Base-by-base conservation (phyloP, 352 stramenopile species). In the Phytopythium chamaehyphon region DNA sequence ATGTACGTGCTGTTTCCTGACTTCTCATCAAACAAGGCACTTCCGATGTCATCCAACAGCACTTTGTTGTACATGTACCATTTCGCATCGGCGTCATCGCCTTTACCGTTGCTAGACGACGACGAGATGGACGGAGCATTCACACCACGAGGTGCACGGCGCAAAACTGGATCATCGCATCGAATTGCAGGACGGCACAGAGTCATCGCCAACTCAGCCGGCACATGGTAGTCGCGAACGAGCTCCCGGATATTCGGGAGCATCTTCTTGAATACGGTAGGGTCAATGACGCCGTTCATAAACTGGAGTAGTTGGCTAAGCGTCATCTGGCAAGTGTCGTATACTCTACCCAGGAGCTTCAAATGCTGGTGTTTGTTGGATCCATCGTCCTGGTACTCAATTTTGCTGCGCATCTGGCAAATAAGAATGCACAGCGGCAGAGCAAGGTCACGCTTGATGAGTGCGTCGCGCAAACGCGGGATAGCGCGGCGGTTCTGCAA, bases 241-340 rank as follows among this genome's bases (percentile, higher is more conserved):
- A 95, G 66, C 21, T 69, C 62, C 33, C 55, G 63, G 35, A 93
- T 57, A 1, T 72, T 83, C 10, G 80, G 84, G 11, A 93, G 66
- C 75, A 90, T 87, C 45, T 77, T 83, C 4, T 70, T 66, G 48
- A 91, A 91, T 22, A 85, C 69, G 11, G 69, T 36, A 12, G 82
- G 83, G 21, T 91, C 78, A 0, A 91, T 75, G 18, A 88, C 81
- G 33, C 76, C 73, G 35, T 85, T 73, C 6, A 96, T 53, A 46
- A 96, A 96, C 58, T 93, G 78, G n/a, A 94, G 54, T 19, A 96
- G 64, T 57, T 96, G 86, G 33, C 73, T 93, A 3, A 95, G 61
- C 21, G 86, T 92, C 69, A 92, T 82, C 51, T 95, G 84, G 8
- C 71, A 92, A 21, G 76, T 93, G 58, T 96, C 86, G 43, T 86